Percentiles rank a stretch among this genome's conserved stretches.
Conservation (phyloP, 495 filamentous ascomycete genomes). For the Tuber borchii region DNA sequence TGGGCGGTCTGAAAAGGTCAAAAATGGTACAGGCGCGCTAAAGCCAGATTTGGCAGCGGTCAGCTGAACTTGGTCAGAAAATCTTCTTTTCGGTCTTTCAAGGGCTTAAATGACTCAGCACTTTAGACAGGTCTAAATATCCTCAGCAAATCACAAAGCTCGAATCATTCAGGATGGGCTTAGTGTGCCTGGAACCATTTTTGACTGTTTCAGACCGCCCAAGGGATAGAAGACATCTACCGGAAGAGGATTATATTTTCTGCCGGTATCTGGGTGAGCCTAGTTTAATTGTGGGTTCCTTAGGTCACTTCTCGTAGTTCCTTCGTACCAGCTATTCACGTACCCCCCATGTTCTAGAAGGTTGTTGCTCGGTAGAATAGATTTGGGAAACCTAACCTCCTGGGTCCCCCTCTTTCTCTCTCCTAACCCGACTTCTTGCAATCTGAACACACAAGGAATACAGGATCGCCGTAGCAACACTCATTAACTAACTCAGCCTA, state of each 20-base stretch:
- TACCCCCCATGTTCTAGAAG: slow-evolving; percentile 32
- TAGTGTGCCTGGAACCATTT: no score
- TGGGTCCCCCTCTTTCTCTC: not conserved
- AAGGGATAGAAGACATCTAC: slow-evolving; percentile 38
- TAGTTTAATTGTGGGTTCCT: slow-evolving; percentile 7
- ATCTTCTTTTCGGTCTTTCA: no score
- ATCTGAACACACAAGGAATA: not conserved
- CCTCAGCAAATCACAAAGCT: no score
- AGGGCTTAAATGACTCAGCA: no score
- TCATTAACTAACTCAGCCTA: slow-evolving; percentile 30
- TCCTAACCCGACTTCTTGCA: not conserved
- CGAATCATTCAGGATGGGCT: no score
- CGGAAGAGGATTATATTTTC: slow-evolving; percentile 25
- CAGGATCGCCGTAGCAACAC: slow-evolving; percentile 23
- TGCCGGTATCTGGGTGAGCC: slow-evolving; percentile 21
- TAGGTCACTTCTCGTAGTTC: slow-evolving; percentile 22
- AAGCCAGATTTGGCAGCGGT: no score
- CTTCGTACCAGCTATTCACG: slow-evolving; percentile 25
- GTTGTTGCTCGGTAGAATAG: slow-evolving; percentile 25
- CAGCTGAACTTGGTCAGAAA: no score
- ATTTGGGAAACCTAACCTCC: slow-evolving; percentile 11
- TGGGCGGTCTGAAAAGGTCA: no score
- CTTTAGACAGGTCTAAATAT: no score
- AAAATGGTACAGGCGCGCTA: no score
- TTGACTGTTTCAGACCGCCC: no score